Base-by-base conservation (phyloP, 2,329 filamentous ascomycete species). In the Aspergillus caelatus region DNA sequence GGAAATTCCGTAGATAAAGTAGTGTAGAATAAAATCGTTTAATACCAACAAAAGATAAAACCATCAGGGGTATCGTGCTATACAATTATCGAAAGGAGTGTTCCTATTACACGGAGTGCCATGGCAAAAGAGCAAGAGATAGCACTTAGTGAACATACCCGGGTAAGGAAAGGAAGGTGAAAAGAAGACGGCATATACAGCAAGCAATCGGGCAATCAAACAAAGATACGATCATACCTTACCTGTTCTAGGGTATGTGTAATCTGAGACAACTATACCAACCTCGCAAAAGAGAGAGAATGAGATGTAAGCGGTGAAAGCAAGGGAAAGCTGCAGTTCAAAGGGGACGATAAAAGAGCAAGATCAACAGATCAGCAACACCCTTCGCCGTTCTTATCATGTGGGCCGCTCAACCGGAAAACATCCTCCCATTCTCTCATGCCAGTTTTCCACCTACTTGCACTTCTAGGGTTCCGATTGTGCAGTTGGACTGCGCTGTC, bases 391-490 rank as follows among this genome's bases (percentile, higher is more conserved):
- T 75, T 74, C 65, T 75, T 71, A 32, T 76, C 75, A 48, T 70
- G 72, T 52, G 75, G 71, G 43, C 75, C 74, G 46, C 76, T 73
- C 23, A 81, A 65, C 36, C 80, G 77, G 69, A 84, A 84, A 7
- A 84, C 82, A 68, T 82, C 80, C 66, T 83, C 81, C 82, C 82
- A 84, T 70, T 84, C 82, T 60, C 80, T 72, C 71, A 83, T 74
- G 1, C 78, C 76, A 45, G 70, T 71, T 57, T 68, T 74, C 77
- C 78, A 80, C 45, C 71, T 69, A 28, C 67, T 70, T 41, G 53
- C 64, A 14, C 71, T 68, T 23, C 72, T 70, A 39, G 69, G 53
- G 62, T 70, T 72, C 57, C 74, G 75, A 57, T 75, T 74, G 45
- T 78, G 74, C 55, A 77, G 69, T 52, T 77, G 73, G 19, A 78